A percentile compares a stretch with the other conserved stretches of the same genome.
Evolutionary conservation across 208 protist species (phyloP).

Genomic region (Leishmania lainsoni): DNA sequence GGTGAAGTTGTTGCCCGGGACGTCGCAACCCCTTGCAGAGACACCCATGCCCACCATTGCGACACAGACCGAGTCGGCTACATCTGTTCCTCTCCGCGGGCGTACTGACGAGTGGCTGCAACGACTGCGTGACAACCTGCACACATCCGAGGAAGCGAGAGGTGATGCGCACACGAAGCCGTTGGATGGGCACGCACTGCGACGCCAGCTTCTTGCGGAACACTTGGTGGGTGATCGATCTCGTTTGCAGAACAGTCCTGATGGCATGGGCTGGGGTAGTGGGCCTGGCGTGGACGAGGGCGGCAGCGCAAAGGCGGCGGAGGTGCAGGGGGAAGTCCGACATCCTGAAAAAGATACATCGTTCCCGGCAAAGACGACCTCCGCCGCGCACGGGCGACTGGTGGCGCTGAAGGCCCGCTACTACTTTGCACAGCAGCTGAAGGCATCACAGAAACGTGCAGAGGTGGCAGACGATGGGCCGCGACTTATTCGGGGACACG

Average conservation of each 20-base stretch:
- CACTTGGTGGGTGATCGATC: conserved; percentile 45
- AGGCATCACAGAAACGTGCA: conserved; percentile 27
- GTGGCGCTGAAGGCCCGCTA: conserved; percentile 79
- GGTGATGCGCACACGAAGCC: conserved; percentile 9
- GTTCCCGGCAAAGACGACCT: not conserved
- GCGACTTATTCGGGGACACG: conserved; percentile 65
- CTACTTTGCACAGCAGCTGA: conserved; percentile 54
- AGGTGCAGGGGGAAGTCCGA: not conserved
- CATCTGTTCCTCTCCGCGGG: conserved; percentile 2
- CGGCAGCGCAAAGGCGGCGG: not conserved
- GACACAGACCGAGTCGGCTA: not conserved
- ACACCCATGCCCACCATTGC: not conserved
- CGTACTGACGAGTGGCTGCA: conserved; percentile 61
- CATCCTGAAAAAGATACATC: not conserved
- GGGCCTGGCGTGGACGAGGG: not conserved
- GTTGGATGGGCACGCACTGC: conserved; percentile 68
- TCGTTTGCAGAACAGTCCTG: conserved; percentile 17
- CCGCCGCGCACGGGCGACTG: conserved; percentile 54
- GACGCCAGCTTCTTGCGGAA: conserved; percentile 52
- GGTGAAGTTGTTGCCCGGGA: not conserved
- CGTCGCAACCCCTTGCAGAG: not conserved
- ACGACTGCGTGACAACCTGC: conserved; percentile 44
- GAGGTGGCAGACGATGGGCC: conserved; percentile 33
- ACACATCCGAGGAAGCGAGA: conserved; percentile 24
- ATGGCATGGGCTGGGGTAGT: not conserved